Evolutionary conservation across 345 rosid species (phyloP), one percentile per base, ranked within the genome.

Genomic region (Mallotus nudiflorus): DNA sequence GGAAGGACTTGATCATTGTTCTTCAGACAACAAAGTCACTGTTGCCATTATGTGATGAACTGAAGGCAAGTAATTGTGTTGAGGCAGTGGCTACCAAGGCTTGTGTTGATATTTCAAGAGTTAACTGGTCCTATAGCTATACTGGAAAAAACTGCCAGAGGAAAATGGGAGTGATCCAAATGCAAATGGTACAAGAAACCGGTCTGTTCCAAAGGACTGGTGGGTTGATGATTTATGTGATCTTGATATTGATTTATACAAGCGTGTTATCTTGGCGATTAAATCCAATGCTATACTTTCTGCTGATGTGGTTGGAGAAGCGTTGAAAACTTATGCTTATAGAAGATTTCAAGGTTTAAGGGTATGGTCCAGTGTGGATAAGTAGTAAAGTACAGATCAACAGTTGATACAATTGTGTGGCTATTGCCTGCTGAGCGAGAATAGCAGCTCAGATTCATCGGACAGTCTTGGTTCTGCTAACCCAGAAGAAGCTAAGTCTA

Each of bases 161-260:
- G 92, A 90, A 74, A 88, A 69, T 75, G 88, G 61, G 28, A 78
- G 77, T 13, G 81, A 73, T 62, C 75, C 75, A 50, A 68, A 61
- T 71, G 55, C 31, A 14, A 82, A 79, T 70, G 77, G 75, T 61
- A 44, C 80, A 18, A 82, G 81, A 62, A 84, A 66, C 74, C 77
- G 89, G 24, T 76, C 69, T 18, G 96, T 92, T 66, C 98, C 91
- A 6, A 73, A 49, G 72, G 98, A 92, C 68, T 92, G 98, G 98
- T 92, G 97, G 97, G 91, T 90, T 12, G 96, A 92, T 80, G 97
- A 92, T 85, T 65, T 92, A 70, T 83, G 92, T 59, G 97, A 92
- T 67, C 90, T 92, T 11, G 91, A 87, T 49, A 82, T 92, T 6
- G 94, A 87, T 63, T 55, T 81, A 11, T 92, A 85, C 68, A 90